phyloP scores from a whole-genome alignment of 139 green algal species.

The Choricystis sp. region DNA sequence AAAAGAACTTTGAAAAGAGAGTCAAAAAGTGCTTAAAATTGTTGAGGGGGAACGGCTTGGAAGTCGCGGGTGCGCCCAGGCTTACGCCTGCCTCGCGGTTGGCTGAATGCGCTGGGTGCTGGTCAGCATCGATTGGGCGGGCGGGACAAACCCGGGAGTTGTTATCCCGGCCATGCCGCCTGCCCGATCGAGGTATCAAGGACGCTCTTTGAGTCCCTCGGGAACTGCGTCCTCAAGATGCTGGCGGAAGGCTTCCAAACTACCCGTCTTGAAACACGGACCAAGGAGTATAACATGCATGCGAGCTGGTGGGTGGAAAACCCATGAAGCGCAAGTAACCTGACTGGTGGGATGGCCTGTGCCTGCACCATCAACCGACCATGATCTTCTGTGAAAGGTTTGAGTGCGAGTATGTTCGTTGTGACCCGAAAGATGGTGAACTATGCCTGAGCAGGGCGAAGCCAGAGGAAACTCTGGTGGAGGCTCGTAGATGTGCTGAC shows the following conservation, averaged over 20 bases:
- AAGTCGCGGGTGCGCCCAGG: slow-evolving; percentile 47
- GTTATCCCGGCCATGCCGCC: slow-evolving; percentile 34
- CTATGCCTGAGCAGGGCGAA: slow-evolving; percentile 77
- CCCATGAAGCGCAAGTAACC: slow-evolving; percentile 80
- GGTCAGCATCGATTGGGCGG: slow-evolving; percentile 62
- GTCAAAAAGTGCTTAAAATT: slow-evolving; percentile 92
- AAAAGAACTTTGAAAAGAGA: slow-evolving; percentile 96
- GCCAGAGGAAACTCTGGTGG: slow-evolving; percentile 80
- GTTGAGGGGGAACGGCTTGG: slow-evolving; percentile 79
- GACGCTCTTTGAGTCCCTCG: slow-evolving; percentile 36
- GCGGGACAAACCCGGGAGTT: slow-evolving; percentile 47
- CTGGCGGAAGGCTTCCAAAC: slow-evolving; percentile 62
- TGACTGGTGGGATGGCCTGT: slow-evolving; percentile 55
- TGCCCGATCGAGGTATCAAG: slow-evolving; percentile 47
- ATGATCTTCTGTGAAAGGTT: slow-evolving; percentile 79
- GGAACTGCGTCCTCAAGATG: slow-evolving; percentile 58
- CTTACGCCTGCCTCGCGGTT: slow-evolving; percentile 42
- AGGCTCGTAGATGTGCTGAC: slow-evolving; percentile 89
- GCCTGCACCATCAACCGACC: slow-evolving; percentile 68
- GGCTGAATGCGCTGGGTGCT: slow-evolving; percentile 48
- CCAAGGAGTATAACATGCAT: slow-evolving; percentile 91
- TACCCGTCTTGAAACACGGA: slow-evolving; percentile 93
- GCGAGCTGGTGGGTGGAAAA: slow-evolving; percentile 76
- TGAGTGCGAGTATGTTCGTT: slow-evolving; percentile 73
- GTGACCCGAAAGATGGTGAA: slow-evolving; percentile 83